phyloP scores from a whole-genome alignment of 306 rosid species.

The Argentina anserina region DNA sequence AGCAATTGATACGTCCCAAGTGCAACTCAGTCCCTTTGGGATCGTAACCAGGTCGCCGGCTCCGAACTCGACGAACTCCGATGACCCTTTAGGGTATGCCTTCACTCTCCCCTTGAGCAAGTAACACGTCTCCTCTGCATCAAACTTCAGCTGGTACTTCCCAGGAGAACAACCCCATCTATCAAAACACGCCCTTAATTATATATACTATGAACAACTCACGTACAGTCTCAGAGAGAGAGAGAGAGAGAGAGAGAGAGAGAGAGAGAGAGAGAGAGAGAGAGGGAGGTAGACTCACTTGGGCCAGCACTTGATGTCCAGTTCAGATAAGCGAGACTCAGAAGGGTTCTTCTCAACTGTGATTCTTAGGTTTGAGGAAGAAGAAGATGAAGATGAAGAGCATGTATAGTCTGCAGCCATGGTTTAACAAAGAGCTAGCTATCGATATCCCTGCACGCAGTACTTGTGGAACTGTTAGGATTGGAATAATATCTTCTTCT shows the following conservation, averaged over 20 bases:
- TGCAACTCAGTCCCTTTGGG: slow-evolving; percentile 91
- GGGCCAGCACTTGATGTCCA: slow-evolving; percentile 95
- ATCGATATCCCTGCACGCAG: too few species aligned
- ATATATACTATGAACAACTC: neutral
- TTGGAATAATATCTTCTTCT: neutral
- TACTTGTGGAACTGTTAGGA: neutral
- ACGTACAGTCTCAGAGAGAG: neutral
- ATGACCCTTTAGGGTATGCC: slow-evolving; percentile 74
- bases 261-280: neutral
- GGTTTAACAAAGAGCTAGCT: neutral
- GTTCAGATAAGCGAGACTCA: slow-evolving; percentile 57
- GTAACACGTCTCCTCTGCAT: slow-evolving; percentile 93
- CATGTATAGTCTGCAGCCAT: slow-evolving; percentile 66
- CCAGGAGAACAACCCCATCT: slow-evolving; percentile 99
- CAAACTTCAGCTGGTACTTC: slow-evolving; percentile 80
- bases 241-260: neutral
- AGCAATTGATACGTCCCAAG: slow-evolving; percentile 94
- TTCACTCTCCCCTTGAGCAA: slow-evolving; percentile 86
- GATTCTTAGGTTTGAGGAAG: slow-evolving; percentile 46
- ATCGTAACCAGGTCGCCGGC: slow-evolving; percentile 91
- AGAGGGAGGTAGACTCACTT: slow-evolving; percentile 43
- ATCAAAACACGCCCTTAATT: neutral
- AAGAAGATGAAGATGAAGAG: slow-evolving; percentile 26
- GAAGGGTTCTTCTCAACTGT: slow-evolving; percentile 77
- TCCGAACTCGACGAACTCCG: slow-evolving; percentile 82